Percentiles rank a stretch among this genome's conserved stretches.
These are phyloP conservation scores for Gentiana dahurica DNA, from an alignment of 257 asterid species.

Conservation along the genomic window DNA sequence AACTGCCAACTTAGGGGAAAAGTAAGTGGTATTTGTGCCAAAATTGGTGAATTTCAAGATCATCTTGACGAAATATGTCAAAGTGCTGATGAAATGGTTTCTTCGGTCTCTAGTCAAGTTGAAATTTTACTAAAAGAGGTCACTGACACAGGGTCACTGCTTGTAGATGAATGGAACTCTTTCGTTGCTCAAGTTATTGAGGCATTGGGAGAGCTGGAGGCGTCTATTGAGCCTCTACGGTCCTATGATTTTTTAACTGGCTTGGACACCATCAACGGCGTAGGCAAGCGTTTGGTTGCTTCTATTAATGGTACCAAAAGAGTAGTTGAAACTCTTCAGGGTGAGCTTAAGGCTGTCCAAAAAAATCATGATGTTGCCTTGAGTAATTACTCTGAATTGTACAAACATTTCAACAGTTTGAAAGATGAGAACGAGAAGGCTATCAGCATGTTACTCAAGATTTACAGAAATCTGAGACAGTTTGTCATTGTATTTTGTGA, in stretches of 20 bases:
- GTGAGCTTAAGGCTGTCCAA: constrained; percentile 44
- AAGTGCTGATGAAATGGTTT: constrained; percentile 42
- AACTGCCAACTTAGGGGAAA: constrained; percentile 43
- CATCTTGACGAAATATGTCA: constrained; percentile 41
- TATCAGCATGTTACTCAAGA: constrained; percentile 28
- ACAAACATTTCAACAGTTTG: constrained; percentile 21
- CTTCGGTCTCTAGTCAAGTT: constrained; percentile 45
- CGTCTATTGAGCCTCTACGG: constrained; percentile 23
- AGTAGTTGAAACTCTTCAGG: constrained; percentile 46
- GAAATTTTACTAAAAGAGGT: constrained; percentile 48
- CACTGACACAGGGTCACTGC: constrained; percentile 34
- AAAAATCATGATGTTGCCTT: constrained; percentile 32
- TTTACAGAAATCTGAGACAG: constrained; percentile 38
- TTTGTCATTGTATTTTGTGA: constrained; percentile 33
- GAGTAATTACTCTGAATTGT: constrained; percentile 25
- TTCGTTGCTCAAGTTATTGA: constrained; percentile 40
- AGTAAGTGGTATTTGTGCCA: constrained; percentile 32
- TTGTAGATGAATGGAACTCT: constrained; percentile 57
- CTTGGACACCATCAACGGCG: constrained; percentile 23
- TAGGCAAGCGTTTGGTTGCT: constrained; percentile 40
- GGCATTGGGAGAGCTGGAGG: constrained; percentile 44
- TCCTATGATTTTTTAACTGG: constrained; percentile 19
- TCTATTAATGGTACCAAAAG: constrained; percentile 49
- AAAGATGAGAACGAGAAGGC: constrained; percentile 34
- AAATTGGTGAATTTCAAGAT: constrained; percentile 40